phyloP scores from a whole-genome alignment of 179 eudicot species.

The Sideroxylon spinosum region DNA sequence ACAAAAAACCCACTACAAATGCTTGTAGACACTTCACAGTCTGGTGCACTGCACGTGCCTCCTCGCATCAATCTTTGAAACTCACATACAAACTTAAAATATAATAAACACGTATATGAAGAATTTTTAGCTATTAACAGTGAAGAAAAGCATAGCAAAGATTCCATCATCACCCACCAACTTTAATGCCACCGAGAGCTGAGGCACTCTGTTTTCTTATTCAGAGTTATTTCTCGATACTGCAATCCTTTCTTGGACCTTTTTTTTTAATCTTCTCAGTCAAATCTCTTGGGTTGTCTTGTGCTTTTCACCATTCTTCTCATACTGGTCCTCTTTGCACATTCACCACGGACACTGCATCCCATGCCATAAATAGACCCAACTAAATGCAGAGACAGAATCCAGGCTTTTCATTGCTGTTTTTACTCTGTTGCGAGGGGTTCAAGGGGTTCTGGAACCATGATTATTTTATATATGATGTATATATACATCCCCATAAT shows the following conservation, averaged over 20 bases:
- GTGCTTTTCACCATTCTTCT: background rate
- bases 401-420: too few species aligned
- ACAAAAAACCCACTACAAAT: conserved; percentile 24
- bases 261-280: background rate
- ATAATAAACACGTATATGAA: background rate
- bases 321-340: too few species aligned
- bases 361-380: too few species aligned
- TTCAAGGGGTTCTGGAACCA: too few species aligned
- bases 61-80: conserved; percentile 3
- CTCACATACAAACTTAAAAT: conserved; percentile 5
- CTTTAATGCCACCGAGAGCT: conserved; percentile 17
- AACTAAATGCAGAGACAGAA: too few species aligned
- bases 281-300: background rate
- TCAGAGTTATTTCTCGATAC: conserved; percentile 13
- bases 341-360: too few species aligned
- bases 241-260: background rate
- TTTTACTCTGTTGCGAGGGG: too few species aligned
- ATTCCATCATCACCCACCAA: conserved; percentile 26
- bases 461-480: too few species aligned
- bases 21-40: conserved; percentile 22
- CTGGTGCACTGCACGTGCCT: conserved; percentile 68
- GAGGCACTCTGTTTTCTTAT: conserved; percentile 18
- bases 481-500: too few species aligned
- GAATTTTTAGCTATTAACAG: background rate
- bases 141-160: conserved; percentile 16